Evolutionary conservation across 2,329 filamentous ascomycete genomes (phyloP), one percentile per base, ranked within the genome.

Genomic region (Fusarium poae): DNA sequence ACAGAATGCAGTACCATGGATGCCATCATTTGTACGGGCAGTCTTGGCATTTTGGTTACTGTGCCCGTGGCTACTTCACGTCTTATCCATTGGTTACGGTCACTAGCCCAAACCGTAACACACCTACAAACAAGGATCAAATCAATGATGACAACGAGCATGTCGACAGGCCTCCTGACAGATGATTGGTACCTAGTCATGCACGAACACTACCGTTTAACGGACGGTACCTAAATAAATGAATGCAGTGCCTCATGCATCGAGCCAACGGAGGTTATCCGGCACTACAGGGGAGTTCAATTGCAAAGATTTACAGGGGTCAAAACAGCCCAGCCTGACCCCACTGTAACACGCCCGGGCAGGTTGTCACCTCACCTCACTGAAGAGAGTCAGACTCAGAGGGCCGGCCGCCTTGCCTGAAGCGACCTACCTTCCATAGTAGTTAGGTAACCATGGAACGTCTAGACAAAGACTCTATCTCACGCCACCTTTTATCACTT

Each of bases 251-350:
- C 15, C 15, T 16, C n/a, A 54, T 45, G 40, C 51, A 54, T 45
- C 42, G 12, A 13, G 13, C 32, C 44, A 58, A 69, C 67, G 65
- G 67, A 66, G 62, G 57, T 56, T 56, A 63, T 62, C 60, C 60
- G 60, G 49, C 53, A 50, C 52, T 57, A 62, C 57, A 65, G 46
- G 46, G 51, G 53, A 46, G 48, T 39, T 50, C n/a, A n/a, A n/a
- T n/a, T 61, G 37, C 59, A 50, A 52, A 34, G 46, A 55, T 63
- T 66, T 57, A 58, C 57, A 46, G 42, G 63, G 42, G 48, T 53
- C 32, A 11, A 42, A 16, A 18, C 16, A 43, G 35, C 35, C n/a
- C 35, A 39, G 35, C 35, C 20, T 39, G 42, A 46, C 45, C 32
- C 57, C 65, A 56, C 65, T 48, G 46, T 5, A 64, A 51, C 50